Conservation (phyloP, 1,139 yeast genomes). For the Scheffersomyces parashehatae region DNA sequence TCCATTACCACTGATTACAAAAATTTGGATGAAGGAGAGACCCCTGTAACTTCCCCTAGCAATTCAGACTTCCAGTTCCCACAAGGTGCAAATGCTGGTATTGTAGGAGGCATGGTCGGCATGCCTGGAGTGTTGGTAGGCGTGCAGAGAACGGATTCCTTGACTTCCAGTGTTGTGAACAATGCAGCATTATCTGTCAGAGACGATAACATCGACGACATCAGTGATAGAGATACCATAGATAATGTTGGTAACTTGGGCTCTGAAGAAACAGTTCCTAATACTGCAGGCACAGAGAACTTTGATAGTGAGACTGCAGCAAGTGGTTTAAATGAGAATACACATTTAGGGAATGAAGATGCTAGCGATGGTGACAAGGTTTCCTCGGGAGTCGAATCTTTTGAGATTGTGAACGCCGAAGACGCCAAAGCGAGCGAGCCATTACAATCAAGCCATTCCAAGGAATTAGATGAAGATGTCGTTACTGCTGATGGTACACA, state of each 20-base stretch:
- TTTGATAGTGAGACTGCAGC: constrained; percentile 7
- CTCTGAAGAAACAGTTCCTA: constrained; percentile 17
- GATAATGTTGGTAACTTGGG: constrained; percentile 22
- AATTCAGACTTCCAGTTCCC: constrained; percentile 56
- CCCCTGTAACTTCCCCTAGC: constrained; percentile 60
- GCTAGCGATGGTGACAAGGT: constrained; percentile 39
- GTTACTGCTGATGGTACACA: not conserved
- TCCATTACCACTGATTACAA: constrained; percentile 32
- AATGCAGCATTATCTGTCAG: constrained; percentile 89
- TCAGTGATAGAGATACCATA: constrained; percentile 62
- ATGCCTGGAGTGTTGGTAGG: constrained; percentile 51
- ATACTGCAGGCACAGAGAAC: constrained; percentile 17
- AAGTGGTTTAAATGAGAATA: constrained; percentile 12
- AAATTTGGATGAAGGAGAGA: constrained; percentile 40
- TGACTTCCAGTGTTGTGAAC: constrained; percentile 88
- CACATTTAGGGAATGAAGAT: constrained; percentile 15
- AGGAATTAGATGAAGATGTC: not conserved
- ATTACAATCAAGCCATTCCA: constrained; percentile 2
- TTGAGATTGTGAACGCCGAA: constrained; percentile 54
- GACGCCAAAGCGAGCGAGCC: constrained; percentile 30
- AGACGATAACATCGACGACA: constrained; percentile 64
- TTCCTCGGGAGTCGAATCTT: constrained; percentile 53
- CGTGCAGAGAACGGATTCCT: constrained; percentile 66
- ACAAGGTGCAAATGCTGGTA: constrained; percentile 39
- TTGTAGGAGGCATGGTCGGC: constrained; percentile 45